Evolutionary conservation across 2,329 filamentous ascomycete species (phyloP), one percentile per base, ranked within the genome.

Genomic region (Ophiostoma ulmi): DNA sequence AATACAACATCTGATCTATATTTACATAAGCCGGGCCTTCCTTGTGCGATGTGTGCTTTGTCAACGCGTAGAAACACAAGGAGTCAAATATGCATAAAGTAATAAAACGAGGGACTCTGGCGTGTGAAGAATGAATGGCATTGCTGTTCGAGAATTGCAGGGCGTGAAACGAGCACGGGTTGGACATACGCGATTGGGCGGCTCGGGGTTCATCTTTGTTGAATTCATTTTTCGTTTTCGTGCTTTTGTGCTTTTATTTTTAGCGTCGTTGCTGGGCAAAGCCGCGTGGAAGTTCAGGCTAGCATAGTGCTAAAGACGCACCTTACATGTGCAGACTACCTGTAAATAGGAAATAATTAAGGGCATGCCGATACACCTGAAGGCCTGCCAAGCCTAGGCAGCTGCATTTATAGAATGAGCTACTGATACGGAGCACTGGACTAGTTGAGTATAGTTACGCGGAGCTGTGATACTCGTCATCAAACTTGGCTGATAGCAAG

Each of bases 181-280:
- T 58, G 52, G 52, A 58, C 13, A 26, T 22, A 26, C 7, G n/a
- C 22, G 10, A 58, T 58, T 58, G 52, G 52, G 22, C 52, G 22
- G 52, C 52, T 58, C 52, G 52, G 44, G 17, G n/a, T 48, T n/a
- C 44, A 48, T 48, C 38, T 10, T 44, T 48, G 17, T 48, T 20
- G 44, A 20, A 48, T 48, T 48, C 44, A 20, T 48, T 48, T 48
- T 48, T 3, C 31, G 31, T 52, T 22, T 63, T 67, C 14, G 14
- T 11, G 67, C 39, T 58, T 58, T 39, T n/a, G 14, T 11, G 67
- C 39, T 58, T 58, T 39, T n/a, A 48, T 44, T 35, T 55, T 64
- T 72, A 70, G 70, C 68, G 64, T 61, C 70, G 70, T 72, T 72
- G 70, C 70, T 70, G 64, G 63, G 71, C 52, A 35, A 58, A 35